These are phyloP conservation scores for Malassezia psittaci DNA, from an alignment of 1,284 basidiomycete genomes.

Conservation along the genomic window DNA sequence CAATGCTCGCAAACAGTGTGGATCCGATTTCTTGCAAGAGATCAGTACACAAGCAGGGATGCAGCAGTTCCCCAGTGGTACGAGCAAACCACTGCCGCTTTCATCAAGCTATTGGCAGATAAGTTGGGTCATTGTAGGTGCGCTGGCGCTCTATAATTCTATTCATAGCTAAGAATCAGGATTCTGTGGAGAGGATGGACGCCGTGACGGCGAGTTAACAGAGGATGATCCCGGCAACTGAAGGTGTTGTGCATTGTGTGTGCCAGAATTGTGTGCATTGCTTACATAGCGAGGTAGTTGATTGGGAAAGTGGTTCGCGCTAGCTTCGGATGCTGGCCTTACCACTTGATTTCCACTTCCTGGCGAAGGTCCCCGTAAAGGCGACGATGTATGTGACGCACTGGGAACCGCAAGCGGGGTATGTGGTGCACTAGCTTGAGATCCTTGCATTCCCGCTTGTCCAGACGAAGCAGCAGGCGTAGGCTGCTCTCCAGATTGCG, in stretches of 20 bases:
- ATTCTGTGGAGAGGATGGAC: background rate
- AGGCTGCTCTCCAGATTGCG: background rate
- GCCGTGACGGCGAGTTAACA: background rate
- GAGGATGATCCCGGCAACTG: background rate
- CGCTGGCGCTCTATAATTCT: background rate
- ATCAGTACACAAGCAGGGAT: conserved; percentile 8
- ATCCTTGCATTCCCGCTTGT: too few relatives aligned
- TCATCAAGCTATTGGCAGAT: too few relatives aligned
- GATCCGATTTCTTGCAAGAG: conserved; percentile 15
- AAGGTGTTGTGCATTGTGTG: background rate
- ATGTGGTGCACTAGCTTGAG: too few relatives aligned
- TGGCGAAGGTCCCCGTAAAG: too few relatives aligned
- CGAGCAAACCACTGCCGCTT: background rate
- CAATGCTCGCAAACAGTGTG: conserved; percentile 17
- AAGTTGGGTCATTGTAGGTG: background rate
- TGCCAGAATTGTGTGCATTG: too few relatives aligned
- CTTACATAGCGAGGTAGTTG: too few relatives aligned
- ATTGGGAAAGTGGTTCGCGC: too few relatives aligned
- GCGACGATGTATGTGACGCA: too few relatives aligned
- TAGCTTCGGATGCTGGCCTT: too few relatives aligned
- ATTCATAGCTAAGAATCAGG: background rate
- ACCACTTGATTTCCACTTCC: too few relatives aligned
- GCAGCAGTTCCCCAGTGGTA: conserved; percentile 3
- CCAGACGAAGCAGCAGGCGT: background rate
- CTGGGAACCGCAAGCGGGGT: too few relatives aligned